Percentiles rank a stretch among this genome's conserved stretches.
Evolutionary conservation across 176 grass and related monocot species (phyloP).

Genomic region (maize (Zea mays)): Zm-B73-REFERENCE-NAM-5.0 NC_050096.1:20454501-20455000

Average conservation of each 20-base stretch:
- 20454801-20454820: conserved; percentile 28
- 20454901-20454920: conserved; percentile 22
- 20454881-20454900: conserved; percentile 4
- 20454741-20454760: too few relatives aligned
- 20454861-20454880: not conserved
- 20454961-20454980: conserved; percentile 52
- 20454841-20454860: not conserved
- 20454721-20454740: too few relatives aligned
- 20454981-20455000: conserved; percentile 91
- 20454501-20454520: not conserved
- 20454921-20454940: conserved; percentile 10
- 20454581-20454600: not conserved
- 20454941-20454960: conserved; percentile 8
- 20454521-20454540: not conserved
- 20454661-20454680: too few relatives aligned
- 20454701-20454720: too few relatives aligned
- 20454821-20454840: conserved; percentile 35
- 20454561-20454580: not conserved
- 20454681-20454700: too few relatives aligned
- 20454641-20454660: too few relatives aligned
- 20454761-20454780: not conserved
- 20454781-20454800: not conserved
- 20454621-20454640: too few relatives aligned
- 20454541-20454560: not conserved
- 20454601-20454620: too few relatives aligned